Evolutionary conservation across 202 grass and related monocot species (phyloP), one percentile per base, ranked within the genome.

Genomic region (Carex sylvatica): DNA sequence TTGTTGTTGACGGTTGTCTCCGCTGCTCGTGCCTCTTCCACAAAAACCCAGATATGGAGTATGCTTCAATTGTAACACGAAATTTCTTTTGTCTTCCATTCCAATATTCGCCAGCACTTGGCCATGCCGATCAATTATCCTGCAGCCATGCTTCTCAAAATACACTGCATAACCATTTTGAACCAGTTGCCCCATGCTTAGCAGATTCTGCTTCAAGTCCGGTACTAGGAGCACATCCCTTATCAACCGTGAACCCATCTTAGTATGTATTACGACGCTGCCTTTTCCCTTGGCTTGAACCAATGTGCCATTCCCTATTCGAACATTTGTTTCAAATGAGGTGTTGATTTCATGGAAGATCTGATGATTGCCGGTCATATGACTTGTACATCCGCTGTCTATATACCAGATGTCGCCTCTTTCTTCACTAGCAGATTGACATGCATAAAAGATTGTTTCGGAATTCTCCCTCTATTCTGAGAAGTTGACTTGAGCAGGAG

Each of bases 131-230:
- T 82, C 51, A 30, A 81, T 15, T 0, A 81, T 80, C 10, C 44
- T 81, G 26, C 64, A 86, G 15, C 23, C 44, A 18, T 59, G 23
- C 56, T 72, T 60, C n/a, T 86, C 35, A 74, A 86, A 86, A 18
- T 82, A 1, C 36, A 40, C 36, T 40, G 36, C 36, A 40, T 40
- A 40, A 40, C 36, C 36, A 1, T 40, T 40, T 44, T 62, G 60
- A 62, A 62, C 60, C 1, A 82, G 6, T 11, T 74, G 77, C 9
- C 54, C 53, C 55, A 82, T 61, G 36, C 67, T 51, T 1, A 82
- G 16, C 11, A 82, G 70, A 60, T 74, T 81, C 9, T 77, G 61
- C 63, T 65, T 65, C 28, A 65, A 65, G 5, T 65, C 26, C 12
- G 63, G 3, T 15, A 65, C 63, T 5, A 15, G 63, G 26, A 26